Percentiles rank a stretch among this genome's conserved stretches.
Evolutionary conservation across 371 early-diverging fungal genomes (phyloP).

Genomic region (Smittium culicis): DNA sequence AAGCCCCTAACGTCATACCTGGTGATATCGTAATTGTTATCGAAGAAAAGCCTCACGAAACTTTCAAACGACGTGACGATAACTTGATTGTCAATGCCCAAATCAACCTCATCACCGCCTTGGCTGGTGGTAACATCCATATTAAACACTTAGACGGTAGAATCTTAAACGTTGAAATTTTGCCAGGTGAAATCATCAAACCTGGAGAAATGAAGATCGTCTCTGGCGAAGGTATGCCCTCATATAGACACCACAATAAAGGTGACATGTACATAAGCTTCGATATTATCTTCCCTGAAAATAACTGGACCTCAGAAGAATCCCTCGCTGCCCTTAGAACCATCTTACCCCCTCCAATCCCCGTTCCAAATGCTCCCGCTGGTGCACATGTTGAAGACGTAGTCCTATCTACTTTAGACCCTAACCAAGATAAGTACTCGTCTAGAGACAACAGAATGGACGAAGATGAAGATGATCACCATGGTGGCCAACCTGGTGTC

Average conservation of each 20-base stretch:
- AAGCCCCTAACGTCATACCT: constrained; percentile 49
- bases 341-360: constrained; percentile 47
- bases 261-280: constrained; percentile 89
- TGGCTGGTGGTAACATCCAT: constrained; percentile 80
- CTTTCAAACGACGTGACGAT: constrained; percentile 79
- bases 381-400: constrained; percentile 54
- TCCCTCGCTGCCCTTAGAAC: constrained; percentile 46
- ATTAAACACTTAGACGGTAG: constrained; percentile 85
- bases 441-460: constrained; percentile 22
- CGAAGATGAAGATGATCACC: constrained; percentile 56
- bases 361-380: constrained; percentile 30
- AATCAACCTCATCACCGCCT: constrained; percentile 82
- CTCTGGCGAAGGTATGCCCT: constrained; percentile 89
- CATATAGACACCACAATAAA: constrained; percentile 65
- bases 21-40: constrained; percentile 85
- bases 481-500: constrained; percentile 63
- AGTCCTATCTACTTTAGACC: constrained; percentile 59
- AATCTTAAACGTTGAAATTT: constrained; percentile 65
- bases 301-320: constrained; percentile 60
- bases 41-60: constrained; percentile 73
- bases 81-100: constrained; percentile 66
- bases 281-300: constrained; percentile 73
- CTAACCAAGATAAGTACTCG: constrained; percentile 12
- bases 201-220: constrained; percentile 77
- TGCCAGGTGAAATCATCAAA: constrained; percentile 81